Evolutionary conservation across 805 yeast genomes (phyloP).

Genomic region (Candida peoriensis): DNA sequence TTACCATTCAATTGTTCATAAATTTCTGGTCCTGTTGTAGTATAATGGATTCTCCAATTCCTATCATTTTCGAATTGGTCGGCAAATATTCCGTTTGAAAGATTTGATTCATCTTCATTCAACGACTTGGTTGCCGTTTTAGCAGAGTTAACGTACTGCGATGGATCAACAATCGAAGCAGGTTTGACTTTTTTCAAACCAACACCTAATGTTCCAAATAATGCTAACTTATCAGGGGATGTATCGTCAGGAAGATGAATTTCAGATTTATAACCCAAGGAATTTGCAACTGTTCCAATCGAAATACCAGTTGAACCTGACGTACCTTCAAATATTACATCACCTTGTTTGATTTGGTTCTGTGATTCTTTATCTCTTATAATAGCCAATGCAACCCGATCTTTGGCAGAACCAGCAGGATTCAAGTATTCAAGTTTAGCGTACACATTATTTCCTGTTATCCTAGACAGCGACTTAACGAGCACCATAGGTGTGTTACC

Average conservation of each 20-base stretch:
- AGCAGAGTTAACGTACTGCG: slow-evolving; percentile 90
- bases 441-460: slow-evolving; percentile 77
- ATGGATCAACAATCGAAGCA: slow-evolving; percentile 90
- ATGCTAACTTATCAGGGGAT: slow-evolving; percentile 70
- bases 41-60: slow-evolving; percentile 82
- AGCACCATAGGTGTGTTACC: slow-evolving; percentile 88
- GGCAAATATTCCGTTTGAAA: slow-evolving; percentile 71
- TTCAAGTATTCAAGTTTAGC: slow-evolving; percentile 83
- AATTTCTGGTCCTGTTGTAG: slow-evolving; percentile 92
- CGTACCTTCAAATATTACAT: slow-evolving; percentile 88
- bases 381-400: slow-evolving; percentile 85
- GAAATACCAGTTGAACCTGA: slow-evolving; percentile 97
- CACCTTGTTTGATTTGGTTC: slow-evolving; percentile 58
- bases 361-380: slow-evolving; percentile 59
- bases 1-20: slow-evolving; percentile 60
- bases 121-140: slow-evolving; percentile 52
- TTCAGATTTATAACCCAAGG: slow-evolving; percentile 84
- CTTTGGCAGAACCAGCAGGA: slow-evolving; percentile 96
- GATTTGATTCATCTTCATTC: slow-evolving; percentile 32
- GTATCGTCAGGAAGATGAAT: slow-evolving; percentile 96
- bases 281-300: slow-evolving; percentile 82
- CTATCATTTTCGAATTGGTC: slow-evolving; percentile 93
- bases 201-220: slow-evolving; percentile 76
- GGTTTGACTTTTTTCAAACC: slow-evolving; percentile 82
- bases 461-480: slow-evolving; percentile 60